Base-by-base conservation (phyloP, 1,139 yeast species). In the Lodderomyces pseudojiufengensis region DNA sequence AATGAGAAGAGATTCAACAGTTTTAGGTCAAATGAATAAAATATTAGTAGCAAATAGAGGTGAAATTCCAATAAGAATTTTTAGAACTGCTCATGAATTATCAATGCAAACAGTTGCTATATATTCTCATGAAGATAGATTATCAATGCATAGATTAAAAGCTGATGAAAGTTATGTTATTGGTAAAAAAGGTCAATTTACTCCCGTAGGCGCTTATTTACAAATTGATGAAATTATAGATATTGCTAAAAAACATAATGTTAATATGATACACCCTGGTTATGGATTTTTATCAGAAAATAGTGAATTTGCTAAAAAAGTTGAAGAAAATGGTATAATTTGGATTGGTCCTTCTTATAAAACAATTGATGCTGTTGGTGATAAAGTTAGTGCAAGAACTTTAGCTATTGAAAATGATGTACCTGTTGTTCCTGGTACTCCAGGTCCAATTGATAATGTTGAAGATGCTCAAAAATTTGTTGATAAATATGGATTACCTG, bases 241-340 rank as follows among this genome's bases (percentile, higher is more conserved):
- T 48, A 92, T 92, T 53, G 98, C 98, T 39, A 80, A 81, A 61
- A 75, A 77, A 45, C 96, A 90, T 62, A 70, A 75, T 25, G 99
- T 90, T 39, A 83, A 87, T 63, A 90, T 92, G 95, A 90, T 92
- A 61, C 98, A 92, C 59, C 99, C 99, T 8, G 99, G 99, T 50
- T 92, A 92, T 59, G 99, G 99, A 9, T 92, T 92, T 65, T 70
- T 92, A 40, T 83, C 95, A 12, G 98, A 92, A 65, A 92, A 92
- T 69, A 77, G 96, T 12, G 95, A 86, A 58, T 87, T 92, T 61
- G 98, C 99, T 40, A 71, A 78, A 46, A 90, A 88, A 65, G 97
- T 92, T 34, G 95, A 79, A 52, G 94, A 78, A 50, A 81, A 80
- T 37, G 98, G 97, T 24, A 84, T 94, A 57, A 84, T 87, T 38